Evolutionary conservation across 495 filamentous ascomycete genomes (phyloP).

Genomic region (Pseudevernia furfuracea): DNA sequence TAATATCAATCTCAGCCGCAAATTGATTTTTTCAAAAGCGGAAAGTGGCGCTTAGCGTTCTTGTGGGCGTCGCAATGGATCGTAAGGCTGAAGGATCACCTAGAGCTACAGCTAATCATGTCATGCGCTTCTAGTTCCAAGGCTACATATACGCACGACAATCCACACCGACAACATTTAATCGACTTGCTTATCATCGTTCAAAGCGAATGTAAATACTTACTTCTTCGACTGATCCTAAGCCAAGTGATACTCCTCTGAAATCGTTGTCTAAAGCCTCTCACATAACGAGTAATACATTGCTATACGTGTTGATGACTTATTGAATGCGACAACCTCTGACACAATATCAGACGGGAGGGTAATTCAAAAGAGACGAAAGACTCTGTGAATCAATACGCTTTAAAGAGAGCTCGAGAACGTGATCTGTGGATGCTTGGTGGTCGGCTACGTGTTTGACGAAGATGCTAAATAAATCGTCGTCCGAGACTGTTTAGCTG

Average conservation of each 20-base stretch:
- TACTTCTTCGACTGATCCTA: neutral
- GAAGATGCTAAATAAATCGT: conserved; percentile 7
- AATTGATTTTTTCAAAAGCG: no score
- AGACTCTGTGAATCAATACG: neutral
- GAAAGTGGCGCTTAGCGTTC: no score
- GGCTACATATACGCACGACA: neutral
- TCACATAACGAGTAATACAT: neutral
- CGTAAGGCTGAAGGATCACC: no score
- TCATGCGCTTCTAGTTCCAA: no score
- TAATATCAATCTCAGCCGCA: no score
- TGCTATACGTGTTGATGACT: neutral
- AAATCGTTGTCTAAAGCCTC: neutral
- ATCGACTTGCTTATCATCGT: neutral
- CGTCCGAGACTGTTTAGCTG: neutral
- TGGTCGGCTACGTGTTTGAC: neutral
- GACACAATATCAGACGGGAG: neutral
- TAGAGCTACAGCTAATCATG: no score
- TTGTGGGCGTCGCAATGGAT: no score
- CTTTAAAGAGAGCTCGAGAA: neutral
- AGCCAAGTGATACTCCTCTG: neutral
- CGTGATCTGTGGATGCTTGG: neutral
- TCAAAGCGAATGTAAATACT: neutral
- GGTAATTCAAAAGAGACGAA: neutral
- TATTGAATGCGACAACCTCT: neutral
- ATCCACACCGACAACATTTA: neutral